Conservation (phyloP, 192 early-diverging fungal species). For the Backusella psychrophila region DNA sequence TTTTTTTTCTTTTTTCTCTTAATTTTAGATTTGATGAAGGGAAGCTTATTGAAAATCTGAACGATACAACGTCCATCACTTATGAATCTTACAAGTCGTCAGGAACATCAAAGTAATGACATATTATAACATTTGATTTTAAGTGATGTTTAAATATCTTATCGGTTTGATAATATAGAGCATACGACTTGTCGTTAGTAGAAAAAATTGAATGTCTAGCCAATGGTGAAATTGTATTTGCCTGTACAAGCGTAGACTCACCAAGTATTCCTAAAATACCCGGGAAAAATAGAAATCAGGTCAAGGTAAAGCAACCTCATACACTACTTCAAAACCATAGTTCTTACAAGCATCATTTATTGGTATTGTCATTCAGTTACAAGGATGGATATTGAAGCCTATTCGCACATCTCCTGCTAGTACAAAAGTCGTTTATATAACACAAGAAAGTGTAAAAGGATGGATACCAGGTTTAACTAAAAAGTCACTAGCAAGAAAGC, state of each 20-base stretch:
- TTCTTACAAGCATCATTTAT: background rate
- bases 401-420: conserved; percentile 40
- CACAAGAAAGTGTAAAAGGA: conserved; percentile 40
- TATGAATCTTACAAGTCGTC: conserved; percentile 30
- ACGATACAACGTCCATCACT: conserved; percentile 40
- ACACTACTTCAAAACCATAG: background rate
- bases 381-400: conserved; percentile 51
- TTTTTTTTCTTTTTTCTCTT: background rate
- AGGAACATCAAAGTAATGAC: conserved; percentile 30
- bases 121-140: background rate
- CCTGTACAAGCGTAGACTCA: conserved; percentile 44
- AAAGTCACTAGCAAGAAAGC: conserved; percentile 45
- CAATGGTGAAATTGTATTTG: conserved; percentile 53
- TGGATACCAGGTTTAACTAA: conserved; percentile 49
- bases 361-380: conserved; percentile 18
- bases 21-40: conserved; percentile 34
- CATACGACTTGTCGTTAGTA: conserved; percentile 38
- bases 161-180: conserved; percentile 1
- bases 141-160: background rate
- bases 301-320: conserved; percentile 24
- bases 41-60: conserved; percentile 32
- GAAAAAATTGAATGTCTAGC: conserved; percentile 44
- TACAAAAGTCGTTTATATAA: conserved; percentile 51
- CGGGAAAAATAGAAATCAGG: conserved; percentile 40
- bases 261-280: conserved; percentile 42